Evolutionary conservation across 306 rosid genomes (phyloP).

Genomic region (Prunus campanulata): DNA sequence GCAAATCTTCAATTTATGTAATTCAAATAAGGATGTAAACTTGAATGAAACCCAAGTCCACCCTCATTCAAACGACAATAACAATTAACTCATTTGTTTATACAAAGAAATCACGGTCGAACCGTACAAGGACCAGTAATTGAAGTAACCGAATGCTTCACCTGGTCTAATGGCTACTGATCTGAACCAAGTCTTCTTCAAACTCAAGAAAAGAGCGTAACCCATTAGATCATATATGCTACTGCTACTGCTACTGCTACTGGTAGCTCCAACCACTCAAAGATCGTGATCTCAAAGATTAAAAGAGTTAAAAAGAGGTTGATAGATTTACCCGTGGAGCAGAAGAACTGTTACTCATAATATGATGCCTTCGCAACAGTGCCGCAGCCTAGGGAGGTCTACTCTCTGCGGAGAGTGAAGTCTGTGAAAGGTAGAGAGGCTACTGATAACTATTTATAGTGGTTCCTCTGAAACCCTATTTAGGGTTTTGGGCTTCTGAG

Average conservation of each 20-base stretch:
- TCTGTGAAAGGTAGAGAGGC: no score
- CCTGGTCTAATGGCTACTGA: background rate
- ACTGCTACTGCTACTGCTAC: background rate
- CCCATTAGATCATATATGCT: background rate
- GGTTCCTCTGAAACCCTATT: no score
- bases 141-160: background rate
- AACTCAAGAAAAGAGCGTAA: background rate
- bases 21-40: accelerated
- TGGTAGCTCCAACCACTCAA: background rate
- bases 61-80: background rate
- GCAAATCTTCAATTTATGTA: no score
- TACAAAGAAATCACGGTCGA: background rate
- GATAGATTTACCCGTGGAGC: background rate
- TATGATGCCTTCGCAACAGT: no score
- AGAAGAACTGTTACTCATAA: no score
- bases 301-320: background rate
- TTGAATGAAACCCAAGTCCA: no score
- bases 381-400: no score
- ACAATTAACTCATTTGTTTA: no score
- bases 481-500: no score
- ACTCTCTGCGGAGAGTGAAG: no score
- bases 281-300: background rate
- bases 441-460: no score
- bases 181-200: background rate
- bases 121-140: no score